Evolutionary conservation across 768 basidiomycete genomes (phyloP), one percentile per base, ranked within the genome.

Genomic region (Brasilioporus rufonigricans): DNA sequence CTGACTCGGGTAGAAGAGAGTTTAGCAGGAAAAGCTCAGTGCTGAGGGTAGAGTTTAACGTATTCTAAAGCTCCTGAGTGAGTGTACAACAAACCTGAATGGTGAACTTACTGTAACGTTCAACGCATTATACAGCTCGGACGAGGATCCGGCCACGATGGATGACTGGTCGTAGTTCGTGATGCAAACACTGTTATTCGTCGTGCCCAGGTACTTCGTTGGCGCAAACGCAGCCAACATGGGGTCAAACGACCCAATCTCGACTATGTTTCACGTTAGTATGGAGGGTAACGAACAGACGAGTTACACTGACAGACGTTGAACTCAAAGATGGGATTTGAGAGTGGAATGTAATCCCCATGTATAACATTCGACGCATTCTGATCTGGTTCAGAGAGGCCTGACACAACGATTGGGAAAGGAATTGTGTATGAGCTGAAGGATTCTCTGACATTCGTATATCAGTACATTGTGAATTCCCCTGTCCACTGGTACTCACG

Each of bases 201-300:
- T 64, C 23, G 71, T 71, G 1, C 82, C 82, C 21, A 80, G 60
- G 61, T 78, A 76, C 56, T 77, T 72, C 32, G 76, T 67, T 0
- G 75, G 72, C 6, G 74, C 73, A 50, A 80, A 81, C 3, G 80
- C 79, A 1, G 78, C 74, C 7, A 76, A 63, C 39, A 71, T 71
- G 48, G 75, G 67, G 50, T 79, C 77, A 55, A 67, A 79, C 0
- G 73, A 75, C 1, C 78, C 76, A 61, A 70, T 71, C 53, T 76
- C 74, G 49, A 63, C 75, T 76, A 36, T 29, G n/a, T 19, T 14
- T 7, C 13, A 11, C 3, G 45, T 65, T 1, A 65, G 53, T 12
- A 5, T 12, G 10, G 31, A 39, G 3, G 27, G 11, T 9, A 26
- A 8, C 19, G 33, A 23, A 26, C 4, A 4, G n/a, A 49, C 2